Evolutionary conservation across 176 grass and related monocot genomes (phyloP).

Genomic region (Aegilops tauschii): DNA sequence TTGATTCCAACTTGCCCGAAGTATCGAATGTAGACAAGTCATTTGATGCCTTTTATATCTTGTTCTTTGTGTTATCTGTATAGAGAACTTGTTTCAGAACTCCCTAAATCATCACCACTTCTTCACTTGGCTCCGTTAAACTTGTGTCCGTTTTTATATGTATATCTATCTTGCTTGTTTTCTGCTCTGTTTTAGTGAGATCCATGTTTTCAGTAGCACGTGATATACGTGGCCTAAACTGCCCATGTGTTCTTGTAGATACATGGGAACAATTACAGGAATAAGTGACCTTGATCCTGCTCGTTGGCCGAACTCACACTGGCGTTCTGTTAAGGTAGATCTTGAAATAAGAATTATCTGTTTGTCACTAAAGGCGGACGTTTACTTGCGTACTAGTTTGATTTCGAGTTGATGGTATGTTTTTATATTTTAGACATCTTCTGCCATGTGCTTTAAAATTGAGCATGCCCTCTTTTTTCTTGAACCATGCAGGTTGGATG

Average conservation of each 20-base stretch:
- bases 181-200: not conserved
- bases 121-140: not conserved
- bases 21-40: not conserved
- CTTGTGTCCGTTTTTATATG: not conserved
- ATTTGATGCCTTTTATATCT: not conserved
- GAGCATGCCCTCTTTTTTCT: conserved; percentile 2
- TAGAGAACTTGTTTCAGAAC: not conserved
- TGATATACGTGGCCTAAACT: conserved; percentile 22
- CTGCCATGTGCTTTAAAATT: conserved; percentile 1
- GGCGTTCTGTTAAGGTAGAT: conserved; percentile 93
- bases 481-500: conserved; percentile 79
- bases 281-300: conserved; percentile 87
- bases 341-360: not conserved
- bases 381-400: not conserved
- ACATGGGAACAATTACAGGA: conserved; percentile 99
- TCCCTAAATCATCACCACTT: not conserved
- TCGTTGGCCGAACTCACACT: conserved; percentile 93
- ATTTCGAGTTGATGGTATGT: not conserved
- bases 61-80: not conserved
- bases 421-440: not conserved
- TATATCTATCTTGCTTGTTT: not conserved
- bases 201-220: not conserved
- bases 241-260: conserved; percentile 45
- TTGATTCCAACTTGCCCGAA: not conserved
- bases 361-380: not conserved